These are phyloP conservation scores for Mortierella sp. DNA, from an alignment of 371 early-diverging fungal species.

Conservation along the genomic window DNA sequence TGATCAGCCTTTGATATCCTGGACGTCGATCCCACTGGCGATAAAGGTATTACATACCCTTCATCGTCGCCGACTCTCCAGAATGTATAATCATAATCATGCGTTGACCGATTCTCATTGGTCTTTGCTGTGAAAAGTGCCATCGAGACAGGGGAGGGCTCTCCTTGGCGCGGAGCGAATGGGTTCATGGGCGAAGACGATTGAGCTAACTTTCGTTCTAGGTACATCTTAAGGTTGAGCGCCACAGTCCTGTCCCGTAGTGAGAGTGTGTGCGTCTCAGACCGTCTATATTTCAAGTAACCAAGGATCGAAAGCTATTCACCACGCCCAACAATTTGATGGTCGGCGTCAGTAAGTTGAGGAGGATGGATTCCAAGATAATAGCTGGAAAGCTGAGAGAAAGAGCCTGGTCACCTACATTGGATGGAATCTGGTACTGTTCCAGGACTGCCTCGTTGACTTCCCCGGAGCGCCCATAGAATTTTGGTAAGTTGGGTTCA, in stretches of 20 bases:
- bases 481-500: conserved; percentile 47
- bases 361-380: neutral
- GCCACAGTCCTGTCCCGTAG: conserved; percentile 44
- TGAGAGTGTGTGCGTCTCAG: conserved; percentile 43
- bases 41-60: conserved; percentile 17
- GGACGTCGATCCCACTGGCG: too few relatives aligned
- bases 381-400: neutral
- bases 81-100: conserved; percentile 53
- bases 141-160: conserved; percentile 25
- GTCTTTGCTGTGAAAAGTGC: conserved; percentile 50
- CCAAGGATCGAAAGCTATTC: conserved; percentile 44
- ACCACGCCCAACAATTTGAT: neutral
- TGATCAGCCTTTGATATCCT: too few relatives aligned
- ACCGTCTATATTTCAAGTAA: conserved; percentile 48
- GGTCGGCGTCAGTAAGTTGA: neutral
- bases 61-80: conserved; percentile 48
- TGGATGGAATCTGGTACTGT: conserved; percentile 42
- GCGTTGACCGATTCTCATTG: conserved; percentile 43
- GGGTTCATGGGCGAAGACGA: conserved; percentile 22
- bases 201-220: conserved; percentile 34
- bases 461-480: conserved; percentile 45
- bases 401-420: conserved; percentile 19
- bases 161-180: conserved; percentile 15
- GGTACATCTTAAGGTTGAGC: conserved; percentile 36
- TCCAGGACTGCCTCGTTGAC: conserved; percentile 33